Conservation (phyloP, 345 rosid species). For the Gossypium rotundifolium region DNA sequence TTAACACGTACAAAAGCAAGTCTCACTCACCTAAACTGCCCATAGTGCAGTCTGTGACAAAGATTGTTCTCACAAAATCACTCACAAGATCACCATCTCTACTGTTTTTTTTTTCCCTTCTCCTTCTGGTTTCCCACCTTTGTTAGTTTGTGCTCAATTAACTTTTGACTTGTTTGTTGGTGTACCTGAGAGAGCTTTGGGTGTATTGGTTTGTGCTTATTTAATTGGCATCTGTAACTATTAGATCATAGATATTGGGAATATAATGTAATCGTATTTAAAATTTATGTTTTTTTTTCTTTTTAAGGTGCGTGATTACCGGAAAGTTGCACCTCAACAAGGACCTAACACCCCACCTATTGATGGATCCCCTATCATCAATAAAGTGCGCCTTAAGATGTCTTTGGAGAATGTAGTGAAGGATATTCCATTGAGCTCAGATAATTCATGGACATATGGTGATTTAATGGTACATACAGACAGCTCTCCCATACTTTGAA, state of each 20-base stretch:
- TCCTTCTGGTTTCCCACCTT: neutral
- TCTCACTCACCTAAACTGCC: neutral
- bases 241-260: neutral
- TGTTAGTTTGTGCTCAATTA: neutral
- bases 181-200: neutral
- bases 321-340: conserved; percentile 49
- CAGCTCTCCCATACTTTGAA: conserved; percentile 5
- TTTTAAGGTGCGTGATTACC: conserved; percentile 79
- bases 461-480: conserved; percentile 72
- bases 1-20: neutral
- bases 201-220: neutral
- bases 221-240: neutral
- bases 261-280: neutral
- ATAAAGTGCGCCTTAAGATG: conserved; percentile 65
- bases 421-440: conserved; percentile 79
- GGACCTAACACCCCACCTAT: conserved; percentile 29
- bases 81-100: neutral
- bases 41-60: neutral
- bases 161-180: neutral
- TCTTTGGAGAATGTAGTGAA: conserved; percentile 87
- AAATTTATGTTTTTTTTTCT: neutral
- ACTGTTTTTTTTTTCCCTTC: no score
- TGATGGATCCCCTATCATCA: conserved; percentile 41
- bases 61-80: neutral
- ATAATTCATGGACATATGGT: conserved; percentile 89